Base-by-base conservation (phyloP, 305 asterid species). In the Fraxinus albicans region DNA sequence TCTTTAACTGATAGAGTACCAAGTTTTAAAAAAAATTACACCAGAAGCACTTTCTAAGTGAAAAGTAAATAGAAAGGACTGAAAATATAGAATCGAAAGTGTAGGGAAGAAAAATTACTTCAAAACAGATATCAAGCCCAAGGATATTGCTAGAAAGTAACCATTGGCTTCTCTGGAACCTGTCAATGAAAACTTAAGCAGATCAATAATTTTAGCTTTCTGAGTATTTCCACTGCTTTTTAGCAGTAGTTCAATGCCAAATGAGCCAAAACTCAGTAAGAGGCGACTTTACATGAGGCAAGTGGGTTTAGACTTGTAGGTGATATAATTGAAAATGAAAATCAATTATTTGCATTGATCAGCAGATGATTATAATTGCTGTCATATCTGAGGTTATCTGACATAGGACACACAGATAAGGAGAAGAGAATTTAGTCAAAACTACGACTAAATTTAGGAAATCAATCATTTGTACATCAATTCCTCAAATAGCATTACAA, bases 121-220 rank as follows among this genome's bases (percentile, higher is more conserved):
- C 80, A 95, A 73, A 81, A 95, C 81, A 73, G 99, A 93, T 79
- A 93, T 88, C 87, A 95, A 90, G 78, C 99, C 99, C 96, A 95
- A 88, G 84, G 97, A 94, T 81, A 93, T 83, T 73, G 98, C 99
- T 86, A 95, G 90, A 86, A 95, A 87, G 86, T 95, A 97, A 84
- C 98, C 99, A 84, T 86, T 95, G 79, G 83, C 87, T 84, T 88
- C 60, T 77, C 83, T 81, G 73, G 96, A 87, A 82, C 98, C 98
- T 97, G 95, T 87, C 70, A 23, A 84, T 72, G 78, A 80, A 86
- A 81, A 79, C 53, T 81, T 79, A 65, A 84, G 53, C 79, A 58
- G 23, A 73, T 87, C 73, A 84, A 80, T 76, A 12, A 47, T 80
- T 79, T 72, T 79, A 58, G 84, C 35, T 65, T 75, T 76, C 81